Conservation (phyloP, 2,329 filamentous ascomycete genomes). For the Monilinia fructigena region DNA sequence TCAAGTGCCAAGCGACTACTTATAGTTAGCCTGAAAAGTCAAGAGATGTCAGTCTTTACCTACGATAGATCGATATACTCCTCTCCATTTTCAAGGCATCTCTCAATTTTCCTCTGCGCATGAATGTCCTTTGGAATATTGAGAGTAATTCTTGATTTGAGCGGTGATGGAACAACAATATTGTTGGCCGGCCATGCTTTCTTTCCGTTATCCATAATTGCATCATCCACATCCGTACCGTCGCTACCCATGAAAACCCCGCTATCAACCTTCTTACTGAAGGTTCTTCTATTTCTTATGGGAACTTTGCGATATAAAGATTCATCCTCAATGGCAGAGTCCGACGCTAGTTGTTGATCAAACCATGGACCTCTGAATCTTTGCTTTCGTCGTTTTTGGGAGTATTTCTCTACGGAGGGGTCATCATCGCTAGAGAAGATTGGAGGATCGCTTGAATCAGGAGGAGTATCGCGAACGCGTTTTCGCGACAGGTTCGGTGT, state of each 20-base stretch:
- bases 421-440: constrained; percentile 74
- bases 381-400: constrained; percentile 57
- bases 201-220: not conserved
- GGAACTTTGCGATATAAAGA: constrained; percentile 14
- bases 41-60: constrained; percentile 35
- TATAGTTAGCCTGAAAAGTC: constrained; percentile 24
- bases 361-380: constrained; percentile 68
- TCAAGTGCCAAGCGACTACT: constrained; percentile 43
- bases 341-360: constrained; percentile 51
- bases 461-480: constrained; percentile 42
- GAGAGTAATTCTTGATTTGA: constrained; percentile 14
- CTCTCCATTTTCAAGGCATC: constrained; percentile 56
- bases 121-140: constrained; percentile 13
- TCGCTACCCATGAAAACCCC: constrained; percentile 69
- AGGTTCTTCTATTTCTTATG: constrained; percentile 47
- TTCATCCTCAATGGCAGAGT: constrained; percentile 28
- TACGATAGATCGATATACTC: constrained; percentile 63
- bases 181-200: not conserved
- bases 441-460: constrained; percentile 65
- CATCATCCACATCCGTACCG: constrained; percentile 46
- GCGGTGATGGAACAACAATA: not conserved
- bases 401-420: constrained; percentile 64
- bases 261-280: constrained; percentile 64
- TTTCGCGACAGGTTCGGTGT: constrained; percentile 37
- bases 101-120: constrained; percentile 49